Base-by-base conservation (phyloP, 2,329 filamentous ascomycete species). In the Clonostachys sp. region DNA sequence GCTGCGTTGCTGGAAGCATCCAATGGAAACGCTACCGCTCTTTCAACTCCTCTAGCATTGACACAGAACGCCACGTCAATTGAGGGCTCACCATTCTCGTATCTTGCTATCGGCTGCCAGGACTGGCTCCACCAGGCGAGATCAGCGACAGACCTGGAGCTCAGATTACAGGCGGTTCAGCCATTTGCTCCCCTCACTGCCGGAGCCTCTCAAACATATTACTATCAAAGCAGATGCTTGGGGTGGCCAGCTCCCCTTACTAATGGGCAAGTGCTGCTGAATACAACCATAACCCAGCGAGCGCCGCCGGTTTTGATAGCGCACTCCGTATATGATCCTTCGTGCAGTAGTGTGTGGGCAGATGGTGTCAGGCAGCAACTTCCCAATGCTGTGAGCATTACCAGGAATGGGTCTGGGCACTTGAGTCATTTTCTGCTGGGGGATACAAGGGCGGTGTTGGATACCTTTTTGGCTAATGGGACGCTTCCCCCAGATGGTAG, bases 51-150 rank as follows among this genome's bases (percentile, higher is more conserved):
- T 2, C 48, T 54, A 2, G 50, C 48, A 1, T 44, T 44, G 9
- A 30, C 38, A 14, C 44, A 46, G 12, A n/a, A 45, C 5, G 30
- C 45, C 5, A 38, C 20, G 9, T 10, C 41, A 12, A 13, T 35
- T 12, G 9, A 13, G 20, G 30, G n/a, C 2, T 45, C 41, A 24
- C 12, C 39, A 4, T 59, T 53, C 5, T 44, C 45, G 8, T 51
- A 52, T 7, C 48, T 57, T 12, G 57, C 57, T 3, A 48, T 57
- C 5, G 54, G 56, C 10, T 59, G 57, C 38, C 54, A 55, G 38
- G 57, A 59, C 12, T 59, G 54, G 50, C 42, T 46, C 12, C 57
- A 55, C 38, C 42, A 35, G 12, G 45, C 55, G 5, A 30, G 41
- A 5, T 53, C 45, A 8, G 47, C 44, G 2, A 35, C 42, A 4